Base-by-base conservation (phyloP, 176 grass and related monocot species). In the Puccinellia tenuiflora region DNA sequence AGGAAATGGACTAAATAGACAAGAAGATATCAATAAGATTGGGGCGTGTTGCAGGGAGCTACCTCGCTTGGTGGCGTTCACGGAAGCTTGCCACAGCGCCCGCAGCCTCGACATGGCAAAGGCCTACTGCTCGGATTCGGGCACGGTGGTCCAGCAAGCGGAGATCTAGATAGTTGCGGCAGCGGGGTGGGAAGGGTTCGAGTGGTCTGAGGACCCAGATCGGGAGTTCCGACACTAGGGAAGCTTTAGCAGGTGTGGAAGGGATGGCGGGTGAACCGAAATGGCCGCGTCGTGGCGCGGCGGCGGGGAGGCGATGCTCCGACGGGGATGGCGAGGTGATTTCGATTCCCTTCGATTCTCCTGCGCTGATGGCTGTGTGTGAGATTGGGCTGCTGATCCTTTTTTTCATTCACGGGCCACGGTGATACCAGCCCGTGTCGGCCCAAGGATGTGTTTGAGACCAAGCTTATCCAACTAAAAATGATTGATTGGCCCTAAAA, bases 61-160 rank as follows among this genome's bases (percentile, higher is more conserved):
- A 92, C 92, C 92, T 92, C 87, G 73, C 83, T 81, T 95, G 18
- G 90, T 92, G 53, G 92, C 87, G 71, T 83, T 90, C 54, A 95
- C 62, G 30, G 93, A 95, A 73, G 93, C 93, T 84, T 92, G 85
- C 78, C 85, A 87, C n/a, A 94, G 79, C 42, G 87, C 61, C 42
- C 90, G 90, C 50, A 94, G 81, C 75, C 87, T 92, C 61, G 82
- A 90, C 92, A 94, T 94, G 62, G 43, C 56, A 12, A 73, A 25
- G 56, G 34, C 35, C 53, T 45, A 51, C 65, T 68, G 34, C 18
- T 21, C 65, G 1, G 34, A 39, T 6, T 68, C 6, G 16, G 61
- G 61, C 61, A 3, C 60, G 26, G 29, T 33, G 61, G 61, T 34
- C 16, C 15, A 65, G 62, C 29, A 34, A 20, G 62, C 29, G 29